phyloP scores from a whole-genome alignment of 352 stramenopile genomes.

The Globisporangium mamillatum region DNA sequence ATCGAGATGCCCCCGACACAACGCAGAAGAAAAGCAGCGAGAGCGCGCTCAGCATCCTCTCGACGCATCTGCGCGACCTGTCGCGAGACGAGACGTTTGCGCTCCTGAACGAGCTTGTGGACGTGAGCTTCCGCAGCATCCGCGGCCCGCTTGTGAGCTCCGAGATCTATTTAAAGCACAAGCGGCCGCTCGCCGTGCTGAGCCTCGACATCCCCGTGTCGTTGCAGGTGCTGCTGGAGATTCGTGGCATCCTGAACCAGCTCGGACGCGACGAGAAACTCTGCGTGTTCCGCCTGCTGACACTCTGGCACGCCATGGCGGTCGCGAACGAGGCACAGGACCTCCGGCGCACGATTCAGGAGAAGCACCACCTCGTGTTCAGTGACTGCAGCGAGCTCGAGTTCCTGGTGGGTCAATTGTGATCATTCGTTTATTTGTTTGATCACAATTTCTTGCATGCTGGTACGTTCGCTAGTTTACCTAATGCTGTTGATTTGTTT shows the following conservation, averaged over 20 bases:
- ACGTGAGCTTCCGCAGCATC: conserved; percentile 71
- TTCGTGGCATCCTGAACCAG: conserved; percentile 43
- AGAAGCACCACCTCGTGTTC: conserved; percentile 56
- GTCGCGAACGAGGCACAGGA: conserved; percentile 32
- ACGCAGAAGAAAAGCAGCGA: conserved; percentile 16
- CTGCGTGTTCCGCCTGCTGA: conserved; percentile 53
- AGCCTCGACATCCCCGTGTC: conserved; percentile 38
- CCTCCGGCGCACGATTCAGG: conserved; percentile 42
- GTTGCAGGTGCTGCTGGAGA: conserved; percentile 39
- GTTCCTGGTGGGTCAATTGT: conserved; percentile 41
- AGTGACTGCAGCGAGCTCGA: conserved; percentile 58
- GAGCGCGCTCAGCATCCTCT: conserved; percentile 21
- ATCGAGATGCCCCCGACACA: background rate
- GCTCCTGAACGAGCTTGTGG: conserved; percentile 56
- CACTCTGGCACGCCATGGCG: conserved; percentile 51
- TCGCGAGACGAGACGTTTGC: conserved; percentile 30
- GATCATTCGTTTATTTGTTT: background rate
- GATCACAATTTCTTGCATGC: background rate
- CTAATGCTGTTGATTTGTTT: background rate
- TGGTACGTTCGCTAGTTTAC: background rate
- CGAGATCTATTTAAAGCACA: conserved; percentile 46
- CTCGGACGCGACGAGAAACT: conserved; percentile 46
- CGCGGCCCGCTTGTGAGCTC: conserved; percentile 44
- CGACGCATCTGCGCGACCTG: conserved; percentile 10
- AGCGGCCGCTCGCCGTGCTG: conserved; percentile 27